Evolutionary conservation across 1,139 yeast species (phyloP).

Genomic region (Geotrichum aggregatum): DNA sequence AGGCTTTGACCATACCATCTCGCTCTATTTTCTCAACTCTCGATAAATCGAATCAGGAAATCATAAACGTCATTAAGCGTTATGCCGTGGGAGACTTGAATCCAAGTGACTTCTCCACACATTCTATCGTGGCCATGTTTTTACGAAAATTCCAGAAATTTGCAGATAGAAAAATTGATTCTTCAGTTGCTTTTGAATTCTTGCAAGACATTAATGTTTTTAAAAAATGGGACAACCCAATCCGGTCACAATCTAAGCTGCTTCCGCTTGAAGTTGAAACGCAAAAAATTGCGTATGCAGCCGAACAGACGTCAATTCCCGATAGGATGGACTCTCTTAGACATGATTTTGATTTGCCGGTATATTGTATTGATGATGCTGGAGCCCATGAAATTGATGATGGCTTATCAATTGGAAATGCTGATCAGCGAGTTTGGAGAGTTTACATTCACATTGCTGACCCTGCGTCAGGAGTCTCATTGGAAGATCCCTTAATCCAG

Average conservation of each 20-base stretch:
- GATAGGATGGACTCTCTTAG: conserved; percentile 31
- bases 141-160: conserved; percentile 19
- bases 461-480: conserved; percentile 61
- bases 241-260: conserved; percentile 19
- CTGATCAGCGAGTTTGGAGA: conserved; percentile 39
- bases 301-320: conserved; percentile 16
- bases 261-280: conserved; percentile 23
- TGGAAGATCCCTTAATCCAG: conserved; percentile 48
- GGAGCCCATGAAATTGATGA: conserved; percentile 91
- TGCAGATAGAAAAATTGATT: conserved; percentile 15
- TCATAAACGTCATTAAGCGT: conserved; percentile 24
- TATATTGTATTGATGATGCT: conserved; percentile 80
- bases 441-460: conserved; percentile 81
- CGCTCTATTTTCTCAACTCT: background rate
- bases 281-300: conserved; percentile 22
- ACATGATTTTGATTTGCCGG: conserved; percentile 46
- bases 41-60: conserved; percentile 12
- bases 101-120: conserved; percentile 25
- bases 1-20: background rate
- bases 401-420: conserved; percentile 63
- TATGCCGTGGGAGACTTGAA: conserved; percentile 30
- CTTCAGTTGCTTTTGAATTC: conserved; percentile 23
- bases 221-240: conserved; percentile 22
- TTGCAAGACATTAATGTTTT: conserved; percentile 23
- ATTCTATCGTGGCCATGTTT: conserved; percentile 27